phyloP scores from a whole-genome alignment of 345 rosid species.

The Firmiana major region DNA sequence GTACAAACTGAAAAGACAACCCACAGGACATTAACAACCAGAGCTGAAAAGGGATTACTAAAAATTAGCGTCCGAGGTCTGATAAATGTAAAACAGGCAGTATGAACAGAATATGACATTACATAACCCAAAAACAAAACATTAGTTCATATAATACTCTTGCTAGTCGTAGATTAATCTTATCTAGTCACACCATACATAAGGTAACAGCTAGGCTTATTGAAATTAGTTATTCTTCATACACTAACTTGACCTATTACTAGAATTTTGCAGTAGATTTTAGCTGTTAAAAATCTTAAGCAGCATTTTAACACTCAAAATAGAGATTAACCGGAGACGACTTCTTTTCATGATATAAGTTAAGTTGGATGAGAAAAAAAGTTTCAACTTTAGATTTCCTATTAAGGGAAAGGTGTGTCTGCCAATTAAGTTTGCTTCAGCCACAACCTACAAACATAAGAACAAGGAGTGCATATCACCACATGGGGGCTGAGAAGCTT shows the following conservation, averaged over 20 bases:
- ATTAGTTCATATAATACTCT: neutral
- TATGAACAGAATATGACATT: neutral
- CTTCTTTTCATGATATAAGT: neutral
- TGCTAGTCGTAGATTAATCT: neutral
- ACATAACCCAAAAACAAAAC: neutral
- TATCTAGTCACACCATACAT: neutral
- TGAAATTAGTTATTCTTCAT: neutral
- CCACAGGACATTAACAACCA: slow-evolving; percentile 12
- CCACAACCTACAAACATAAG: neutral
- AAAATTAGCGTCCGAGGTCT: neutral
- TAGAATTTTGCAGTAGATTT: neutral
- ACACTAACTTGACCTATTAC: neutral
- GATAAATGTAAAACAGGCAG: neutral
- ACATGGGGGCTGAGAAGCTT: neutral
- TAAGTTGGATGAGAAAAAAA: neutral
- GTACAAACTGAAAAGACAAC: slow-evolving; percentile 12
- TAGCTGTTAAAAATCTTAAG: neutral
- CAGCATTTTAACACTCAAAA: neutral
- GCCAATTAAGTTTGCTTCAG: neutral
- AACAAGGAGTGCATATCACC: neutral
- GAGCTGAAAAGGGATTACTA: neutral
- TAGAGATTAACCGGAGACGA: no score
- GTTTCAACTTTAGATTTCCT: neutral
- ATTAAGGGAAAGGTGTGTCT: neutral
- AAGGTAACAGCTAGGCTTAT: neutral